Evolutionary conservation across 495 filamentous ascomycete species (phyloP), one percentile per base, ranked within the genome.

Genomic region (Hypoxylon lienhwacheense): DNA sequence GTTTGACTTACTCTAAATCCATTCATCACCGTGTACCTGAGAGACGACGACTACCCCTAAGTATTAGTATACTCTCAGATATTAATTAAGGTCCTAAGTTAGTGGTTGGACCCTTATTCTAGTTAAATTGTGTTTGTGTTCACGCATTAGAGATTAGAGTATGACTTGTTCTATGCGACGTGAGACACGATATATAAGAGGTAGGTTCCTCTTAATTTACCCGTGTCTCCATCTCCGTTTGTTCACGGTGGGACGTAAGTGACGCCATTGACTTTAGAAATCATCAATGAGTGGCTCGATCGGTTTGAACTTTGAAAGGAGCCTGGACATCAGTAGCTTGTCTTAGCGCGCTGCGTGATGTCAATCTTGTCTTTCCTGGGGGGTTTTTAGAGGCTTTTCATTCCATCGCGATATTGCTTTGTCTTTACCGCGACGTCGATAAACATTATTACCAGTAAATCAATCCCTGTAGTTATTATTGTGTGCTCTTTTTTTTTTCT

Each of bases 261-360:
- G 51, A 61, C 57, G 51, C 51, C 51, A 61, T 60, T 46, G 56
- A 54, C 28, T 46, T 21, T 12, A 17, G 22, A 17, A 21, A 24
- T 32, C 31, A 19, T 48, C 47, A 53, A 47, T 53, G 32, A 43
- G 36, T 8, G 1, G 8, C 1, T 19, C 24, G n/a, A 33, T 7
- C 28, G 4, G 7, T 22, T 48, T 6, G 35, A 32, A 42, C 36
- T 53, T 59, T 25, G 1, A 14, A 43, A 33, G 14, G 40, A 60
- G 57, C 7, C 22, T 39, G 6, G 42, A 43, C 49, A 25, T 46
- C 22, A 10, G 42, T 40, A 49, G 31, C 55, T 61, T 37, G 7
- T 20, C 17, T 39, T 55, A 61, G 46, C 26, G 45, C 29, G 14
- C 20, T 7, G 24, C n/a, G 53, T 61, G 58, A 61, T 61, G 58